Conservation (phyloP, 2,329 filamentous ascomycete species). For the Proliferodiscus dingleyae region DNA sequence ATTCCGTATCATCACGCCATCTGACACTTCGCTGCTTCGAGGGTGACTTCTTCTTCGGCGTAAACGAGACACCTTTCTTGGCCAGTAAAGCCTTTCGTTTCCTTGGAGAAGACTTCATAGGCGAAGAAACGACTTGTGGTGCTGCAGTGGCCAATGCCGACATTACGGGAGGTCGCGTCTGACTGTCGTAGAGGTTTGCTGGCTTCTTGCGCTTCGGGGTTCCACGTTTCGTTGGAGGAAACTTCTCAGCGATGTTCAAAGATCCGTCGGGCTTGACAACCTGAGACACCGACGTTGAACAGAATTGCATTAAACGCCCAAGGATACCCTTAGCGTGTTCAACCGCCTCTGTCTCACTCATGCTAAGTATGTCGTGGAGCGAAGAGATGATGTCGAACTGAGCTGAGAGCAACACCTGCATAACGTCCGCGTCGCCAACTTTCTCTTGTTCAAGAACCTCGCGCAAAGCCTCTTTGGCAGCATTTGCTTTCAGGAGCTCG, state of each 20-base stretch:
- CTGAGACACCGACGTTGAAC: constrained; percentile 69
- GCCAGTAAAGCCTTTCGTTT: constrained; percentile 61
- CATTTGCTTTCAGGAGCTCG: constrained; percentile 78
- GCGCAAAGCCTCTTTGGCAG: constrained; percentile 71
- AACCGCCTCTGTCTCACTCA: constrained; percentile 81
- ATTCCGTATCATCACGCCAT: constrained; percentile 88
- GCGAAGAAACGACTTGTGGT: constrained; percentile 47
- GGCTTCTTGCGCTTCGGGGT: constrained; percentile 72
- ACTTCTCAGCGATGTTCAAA: constrained; percentile 53
- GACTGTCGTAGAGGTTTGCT: constrained; percentile 29
- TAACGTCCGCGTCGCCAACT: constrained; percentile 66
- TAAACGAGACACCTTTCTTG: constrained; percentile 74
- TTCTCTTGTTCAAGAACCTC: constrained; percentile 82
- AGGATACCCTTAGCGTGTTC: constrained; percentile 74
- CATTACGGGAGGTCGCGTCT: constrained; percentile 33
- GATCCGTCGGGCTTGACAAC: constrained; percentile 85
- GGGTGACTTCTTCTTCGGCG: constrained; percentile 71
- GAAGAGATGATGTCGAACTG: constrained; percentile 90
- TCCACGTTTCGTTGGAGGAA: constrained; percentile 65
- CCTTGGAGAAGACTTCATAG: constrained; percentile 74
- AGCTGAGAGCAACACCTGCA: constrained; percentile 80
- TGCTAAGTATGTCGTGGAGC: constrained; percentile 72
- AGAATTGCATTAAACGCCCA: constrained; percentile 70
- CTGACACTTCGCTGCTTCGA: constrained; percentile 68
- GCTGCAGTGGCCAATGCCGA: constrained; percentile 32